Evolutionary conservation across 1,284 basidiomycete species (phyloP), one percentile per base, ranked within the genome.

Genomic region (Austroboletus niveus): DNA sequence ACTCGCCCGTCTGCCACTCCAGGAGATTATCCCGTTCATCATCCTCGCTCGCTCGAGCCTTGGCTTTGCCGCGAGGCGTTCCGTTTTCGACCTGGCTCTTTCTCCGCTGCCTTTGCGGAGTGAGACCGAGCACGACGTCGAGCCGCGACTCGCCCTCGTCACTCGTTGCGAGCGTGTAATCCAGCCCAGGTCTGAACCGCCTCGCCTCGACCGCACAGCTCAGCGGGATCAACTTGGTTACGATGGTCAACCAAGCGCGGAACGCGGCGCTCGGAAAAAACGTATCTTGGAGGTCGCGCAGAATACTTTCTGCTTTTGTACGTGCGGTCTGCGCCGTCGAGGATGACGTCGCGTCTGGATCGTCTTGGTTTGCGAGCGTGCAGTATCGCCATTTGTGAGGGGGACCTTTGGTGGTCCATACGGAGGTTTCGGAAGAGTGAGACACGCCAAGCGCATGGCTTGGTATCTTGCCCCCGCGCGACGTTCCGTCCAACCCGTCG

Each of bases 381-480:
- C 90, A 87, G 73, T 94, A 98, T 34, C 96, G 89, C 79, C 92
- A 92, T 71, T 95, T 94, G 71, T 96, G 94, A 29, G 95, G 91
- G 7, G 96, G 96, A 3, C 95, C 94, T 59, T 84, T 81, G 58
- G 93, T 64, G 32, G 65, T 66, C 94, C 94, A 98, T 6, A 76
- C 75, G 27, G 63, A 62, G 0, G 44, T 94, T 1, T 73, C 77
- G 0, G 62, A 64, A 17, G 42, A 50, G 45, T 77, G 76, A 15
- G 73, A 71, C 1, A 74, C 72, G n/a, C 82, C 82, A 15, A 78
- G 69, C 22, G 61, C 66, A 54, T 95, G 92, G n/a, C 79, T 66
- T 0, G 91, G 86, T 40, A 94, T 77, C 46, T 70, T 74, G 8
- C 72, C 73, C 31, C 58, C 45, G 27, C 76, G 77, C 29, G 78